Conservation (phyloP, 1,139 yeast genomes). For the Scheffersomyces cryptocercus region DNA sequence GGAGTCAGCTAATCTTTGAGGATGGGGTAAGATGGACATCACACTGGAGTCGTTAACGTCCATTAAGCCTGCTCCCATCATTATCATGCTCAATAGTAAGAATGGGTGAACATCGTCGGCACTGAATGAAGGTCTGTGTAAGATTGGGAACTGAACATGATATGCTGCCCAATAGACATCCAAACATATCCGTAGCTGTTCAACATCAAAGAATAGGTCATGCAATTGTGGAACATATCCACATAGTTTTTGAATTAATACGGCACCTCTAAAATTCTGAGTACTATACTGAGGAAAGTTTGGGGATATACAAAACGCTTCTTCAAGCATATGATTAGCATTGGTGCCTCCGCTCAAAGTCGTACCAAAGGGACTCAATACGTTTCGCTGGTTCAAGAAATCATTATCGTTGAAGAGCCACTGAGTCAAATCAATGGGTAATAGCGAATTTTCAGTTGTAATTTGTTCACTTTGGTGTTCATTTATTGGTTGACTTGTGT, state of each 20-base stretch:
- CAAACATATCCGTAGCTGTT: neutral
- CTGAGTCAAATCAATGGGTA: slow-evolving; percentile 1
- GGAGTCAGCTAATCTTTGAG: slow-evolving; percentile 22
- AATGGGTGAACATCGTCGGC: slow-evolving; percentile 2
- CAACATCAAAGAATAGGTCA: neutral
- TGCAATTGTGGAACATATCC: slow-evolving; percentile 1
- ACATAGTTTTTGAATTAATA: neutral
- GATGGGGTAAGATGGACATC: slow-evolving; percentile 3
- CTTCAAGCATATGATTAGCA: neutral
- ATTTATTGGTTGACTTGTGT: neutral
- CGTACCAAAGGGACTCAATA: neutral
- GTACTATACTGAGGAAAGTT: neutral
- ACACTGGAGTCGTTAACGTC: neutral
- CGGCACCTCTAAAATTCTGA: neutral
- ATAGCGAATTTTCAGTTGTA: neutral
- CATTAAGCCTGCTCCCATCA: slow-evolving; percentile 2
- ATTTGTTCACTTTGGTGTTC: neutral
- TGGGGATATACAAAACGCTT: neutral
- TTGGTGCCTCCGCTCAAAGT: neutral
- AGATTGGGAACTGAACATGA: slow-evolving; percentile 4
- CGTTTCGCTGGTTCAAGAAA: neutral
- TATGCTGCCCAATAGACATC: slow-evolving; percentile 2
- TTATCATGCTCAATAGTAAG: slow-evolving; percentile 2
- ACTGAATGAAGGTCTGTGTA: slow-evolving; percentile 3
- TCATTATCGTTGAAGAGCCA: slow-evolving; percentile 1